A percentile compares a stretch with the other conserved stretches of the same genome.
phyloP scores from a whole-genome alignment of 768 basidiomycete genomes.

The Hypholoma fasciculare region DNA sequence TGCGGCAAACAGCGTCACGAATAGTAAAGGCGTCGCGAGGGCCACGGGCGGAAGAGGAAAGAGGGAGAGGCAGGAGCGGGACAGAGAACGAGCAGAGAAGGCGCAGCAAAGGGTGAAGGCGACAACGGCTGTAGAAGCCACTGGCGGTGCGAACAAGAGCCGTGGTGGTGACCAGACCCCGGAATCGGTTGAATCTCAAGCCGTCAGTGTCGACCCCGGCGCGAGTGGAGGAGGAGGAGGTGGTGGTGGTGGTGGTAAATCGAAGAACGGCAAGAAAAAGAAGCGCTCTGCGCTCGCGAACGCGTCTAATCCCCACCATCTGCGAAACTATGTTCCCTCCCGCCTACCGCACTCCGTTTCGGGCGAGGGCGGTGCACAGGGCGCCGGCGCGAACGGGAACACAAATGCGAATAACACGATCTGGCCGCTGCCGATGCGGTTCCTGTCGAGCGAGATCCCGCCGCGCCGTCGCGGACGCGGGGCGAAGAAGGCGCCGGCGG shows the following conservation, averaged over 20 bases:
- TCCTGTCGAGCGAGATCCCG: constrained; percentile 69
- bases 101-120: constrained; percentile 36
- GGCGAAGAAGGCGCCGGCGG: constrained; percentile 14
- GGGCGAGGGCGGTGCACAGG: constrained; percentile 12
- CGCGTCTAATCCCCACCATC: constrained; percentile 93
- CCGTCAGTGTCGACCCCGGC: constrained; percentile 6
- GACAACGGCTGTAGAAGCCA: constrained; percentile 4
- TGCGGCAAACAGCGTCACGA: constrained; percentile 16
- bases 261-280: constrained; percentile 75
- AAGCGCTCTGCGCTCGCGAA: constrained; percentile 90
- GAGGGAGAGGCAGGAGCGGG: constrained; percentile 23
- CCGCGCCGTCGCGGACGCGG: constrained; percentile 31
- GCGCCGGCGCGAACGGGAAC: constrained; percentile 8
- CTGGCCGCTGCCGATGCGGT: constrained; percentile 62
- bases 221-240: not conserved
- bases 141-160: constrained; percentile 12
- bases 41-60: constrained; percentile 20
- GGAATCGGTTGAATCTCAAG: constrained; percentile 39
- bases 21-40: constrained; percentile 2
- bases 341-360: constrained; percentile 55
- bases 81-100: constrained; percentile 28
- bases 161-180: constrained; percentile 30
- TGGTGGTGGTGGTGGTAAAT: constrained; percentile 20
- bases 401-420: constrained; percentile 33
- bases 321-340: constrained; percentile 91